Conservation (phyloP, 208 protist genomes). For the Leishmania lainsoni region DNA sequence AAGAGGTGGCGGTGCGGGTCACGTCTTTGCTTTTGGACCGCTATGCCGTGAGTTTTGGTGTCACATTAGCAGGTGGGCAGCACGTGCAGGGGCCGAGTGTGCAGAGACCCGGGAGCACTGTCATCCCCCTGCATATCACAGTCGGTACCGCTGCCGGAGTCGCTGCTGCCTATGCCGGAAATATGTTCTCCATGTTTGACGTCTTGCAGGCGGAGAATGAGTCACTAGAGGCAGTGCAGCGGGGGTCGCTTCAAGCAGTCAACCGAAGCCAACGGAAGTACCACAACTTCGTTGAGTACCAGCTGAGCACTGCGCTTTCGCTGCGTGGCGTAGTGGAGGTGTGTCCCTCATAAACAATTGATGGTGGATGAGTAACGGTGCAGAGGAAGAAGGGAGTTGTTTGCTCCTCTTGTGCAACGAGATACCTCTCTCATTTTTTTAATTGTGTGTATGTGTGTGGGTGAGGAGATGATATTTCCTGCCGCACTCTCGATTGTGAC, state of each 20-base stretch:
- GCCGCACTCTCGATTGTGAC: neutral
- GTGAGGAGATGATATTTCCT: neutral
- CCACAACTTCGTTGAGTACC: slow-evolving; percentile 72
- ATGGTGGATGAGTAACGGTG: neutral
- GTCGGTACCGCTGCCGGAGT: slow-evolving; percentile 41
- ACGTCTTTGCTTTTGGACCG: slow-evolving; percentile 71
- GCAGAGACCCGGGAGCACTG: slow-evolving; percentile 6
- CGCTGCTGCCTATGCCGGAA: slow-evolving; percentile 47
- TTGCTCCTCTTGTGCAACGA: neutral
- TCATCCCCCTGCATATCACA: slow-evolving; percentile 66
- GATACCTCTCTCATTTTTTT: neutral
- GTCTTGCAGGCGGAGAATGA: slow-evolving; percentile 61
- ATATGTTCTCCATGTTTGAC: slow-evolving; percentile 59
- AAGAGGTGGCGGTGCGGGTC: slow-evolving; percentile 40
- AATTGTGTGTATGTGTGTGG: neutral
- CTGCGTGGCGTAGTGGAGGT: slow-evolving; percentile 30
- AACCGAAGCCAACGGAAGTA: slow-evolving; percentile 84
- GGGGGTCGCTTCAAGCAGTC: slow-evolving; percentile 18
- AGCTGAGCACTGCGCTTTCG: slow-evolving; percentile 16
- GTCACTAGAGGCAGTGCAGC: slow-evolving; percentile 29
- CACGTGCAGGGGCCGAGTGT: slow-evolving; percentile 9
- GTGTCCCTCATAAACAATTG: neutral
- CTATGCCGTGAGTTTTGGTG: slow-evolving; percentile 58
- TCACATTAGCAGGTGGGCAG: slow-evolving; percentile 9
- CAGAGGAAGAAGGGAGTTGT: neutral